These are phyloP conservation scores for Beauveria sp. DNA, from an alignment of 2,329 filamentous ascomycete genomes.

Conservation along the genomic window DNA sequence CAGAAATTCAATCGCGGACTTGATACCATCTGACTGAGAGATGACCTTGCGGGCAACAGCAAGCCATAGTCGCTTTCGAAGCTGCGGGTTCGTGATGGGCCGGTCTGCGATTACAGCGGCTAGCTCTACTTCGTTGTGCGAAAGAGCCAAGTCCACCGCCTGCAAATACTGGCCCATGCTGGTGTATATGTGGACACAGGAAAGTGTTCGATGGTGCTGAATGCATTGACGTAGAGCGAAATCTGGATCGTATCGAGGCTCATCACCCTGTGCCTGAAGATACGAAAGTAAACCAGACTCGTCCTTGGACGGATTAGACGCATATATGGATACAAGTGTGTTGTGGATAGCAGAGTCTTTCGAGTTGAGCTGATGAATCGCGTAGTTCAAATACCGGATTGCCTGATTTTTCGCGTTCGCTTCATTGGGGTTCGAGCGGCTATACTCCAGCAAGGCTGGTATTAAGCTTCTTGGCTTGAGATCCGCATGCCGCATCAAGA, in stretches of 20 bases:
- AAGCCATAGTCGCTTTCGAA: slow-evolving; percentile 93
- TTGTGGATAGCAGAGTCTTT: slow-evolving; percentile 88
- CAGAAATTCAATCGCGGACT: slow-evolving; percentile 86
- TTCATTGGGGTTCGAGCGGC: slow-evolving; percentile 60
- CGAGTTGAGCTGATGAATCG: slow-evolving; percentile 78
- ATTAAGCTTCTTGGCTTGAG: slow-evolving; percentile 83
- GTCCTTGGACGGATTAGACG: slow-evolving; percentile 73
- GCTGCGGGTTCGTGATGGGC: slow-evolving; percentile 65
- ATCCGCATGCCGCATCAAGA: slow-evolving; percentile 84
- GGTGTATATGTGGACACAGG: slow-evolving; percentile 94
- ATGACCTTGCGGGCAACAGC: slow-evolving; percentile 94
- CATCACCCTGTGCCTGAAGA: slow-evolving; percentile 80
- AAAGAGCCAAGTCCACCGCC: slow-evolving; percentile 85
- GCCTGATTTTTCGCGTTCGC: slow-evolving; percentile 77
- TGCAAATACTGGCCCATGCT: slow-evolving; percentile 92
- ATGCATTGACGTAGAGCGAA: slow-evolving; percentile 95
- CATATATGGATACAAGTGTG: slow-evolving; percentile 92
- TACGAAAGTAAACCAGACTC: slow-evolving; percentile 83
- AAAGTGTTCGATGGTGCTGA: slow-evolving; percentile 84
- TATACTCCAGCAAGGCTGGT: slow-evolving; percentile 89
- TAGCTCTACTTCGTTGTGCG: slow-evolving; percentile 82
- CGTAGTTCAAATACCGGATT: slow-evolving; percentile 85
- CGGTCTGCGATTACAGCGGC: slow-evolving; percentile 84
- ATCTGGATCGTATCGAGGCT: slow-evolving; percentile 85
- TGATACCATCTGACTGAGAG: slow-evolving; percentile 77